Evolutionary conservation across 1,139 yeast genomes (phyloP).

Genomic region (Fermentozyma sake): DNA sequence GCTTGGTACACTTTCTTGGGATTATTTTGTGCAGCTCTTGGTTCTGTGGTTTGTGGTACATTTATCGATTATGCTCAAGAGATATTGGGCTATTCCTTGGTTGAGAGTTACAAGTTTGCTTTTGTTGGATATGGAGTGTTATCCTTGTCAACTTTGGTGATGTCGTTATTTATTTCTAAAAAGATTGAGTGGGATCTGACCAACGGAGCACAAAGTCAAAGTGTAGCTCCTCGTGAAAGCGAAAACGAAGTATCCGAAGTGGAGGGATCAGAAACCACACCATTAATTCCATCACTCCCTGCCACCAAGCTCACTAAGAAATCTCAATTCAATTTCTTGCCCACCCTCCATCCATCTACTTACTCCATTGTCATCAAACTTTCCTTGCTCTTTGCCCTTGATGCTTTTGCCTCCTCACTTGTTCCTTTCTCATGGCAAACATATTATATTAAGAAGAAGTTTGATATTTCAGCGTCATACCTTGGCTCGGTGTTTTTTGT

Average conservation of each 20-base stretch:
- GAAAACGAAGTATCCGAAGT: neutral
- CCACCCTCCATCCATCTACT: slow-evolving; percentile 15
- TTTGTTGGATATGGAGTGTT: slow-evolving; percentile 23
- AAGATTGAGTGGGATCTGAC: slow-evolving; percentile 14
- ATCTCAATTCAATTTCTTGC: slow-evolving; percentile 12
- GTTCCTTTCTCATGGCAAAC: slow-evolving; percentile 44
- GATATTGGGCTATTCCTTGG: slow-evolving; percentile 13
- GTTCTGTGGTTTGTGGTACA: slow-evolving; percentile 28
- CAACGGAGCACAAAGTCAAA: neutral
- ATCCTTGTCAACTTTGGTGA: slow-evolving; percentile 15
- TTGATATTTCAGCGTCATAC: slow-evolving; percentile 26
- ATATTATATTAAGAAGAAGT: slow-evolving; percentile 34
- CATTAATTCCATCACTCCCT: no score
- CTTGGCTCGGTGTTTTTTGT: slow-evolving; percentile 38
- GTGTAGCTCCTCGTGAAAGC: no score
- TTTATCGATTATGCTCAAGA: slow-evolving; percentile 21
- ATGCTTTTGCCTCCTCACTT: slow-evolving; percentile 41
- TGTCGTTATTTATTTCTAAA: slow-evolving; percentile 16
- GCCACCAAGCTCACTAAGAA: slow-evolving; percentile 5
- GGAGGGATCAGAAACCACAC: no score
- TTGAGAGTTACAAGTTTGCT: slow-evolving; percentile 26
- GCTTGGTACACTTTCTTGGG: slow-evolving; percentile 43
- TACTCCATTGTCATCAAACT: slow-evolving; percentile 26
- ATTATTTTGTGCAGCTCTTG: slow-evolving; percentile 32
- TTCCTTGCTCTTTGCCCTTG: slow-evolving; percentile 36